phyloP scores from a whole-genome alignment of 129 eudicot species.

The Ambrosia trifida region DNA sequence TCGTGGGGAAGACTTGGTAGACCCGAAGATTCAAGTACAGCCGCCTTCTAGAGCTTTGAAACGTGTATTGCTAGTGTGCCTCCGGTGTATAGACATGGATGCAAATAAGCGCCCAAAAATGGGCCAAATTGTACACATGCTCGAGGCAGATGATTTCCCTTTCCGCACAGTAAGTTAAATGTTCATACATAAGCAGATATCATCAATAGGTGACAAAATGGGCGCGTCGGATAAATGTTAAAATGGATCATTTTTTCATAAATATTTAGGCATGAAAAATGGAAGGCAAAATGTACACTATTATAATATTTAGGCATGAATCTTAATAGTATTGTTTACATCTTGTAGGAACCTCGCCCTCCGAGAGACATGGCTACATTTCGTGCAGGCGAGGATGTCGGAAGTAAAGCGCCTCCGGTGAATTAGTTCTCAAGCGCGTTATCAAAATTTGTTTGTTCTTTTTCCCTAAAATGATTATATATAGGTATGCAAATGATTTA shows the following conservation, averaged over 20 bases:
- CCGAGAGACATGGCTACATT: conserved; percentile 48
- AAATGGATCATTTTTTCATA: too few species aligned
- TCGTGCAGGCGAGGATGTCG: conserved; percentile 26
- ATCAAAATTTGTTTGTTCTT: conserved; percentile 37
- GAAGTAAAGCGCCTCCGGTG: conserved; percentile 25
- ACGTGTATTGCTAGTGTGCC: conserved; percentile 86
- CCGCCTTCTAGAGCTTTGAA: conserved; percentile 85
- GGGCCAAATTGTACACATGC: conserved; percentile 97
- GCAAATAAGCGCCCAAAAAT: conserved; percentile 85
- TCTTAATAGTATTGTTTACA: neutral
- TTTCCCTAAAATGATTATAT: conserved; percentile 10
- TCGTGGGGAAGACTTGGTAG: conserved; percentile 78
- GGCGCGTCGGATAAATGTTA: too few species aligned
- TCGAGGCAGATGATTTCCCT: conserved; percentile 87
- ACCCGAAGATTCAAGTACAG: conserved; percentile 55
- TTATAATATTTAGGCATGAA: too few species aligned
- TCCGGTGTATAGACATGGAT: conserved; percentile 92
- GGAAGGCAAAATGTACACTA: too few species aligned
- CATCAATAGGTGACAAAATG: too few species aligned
- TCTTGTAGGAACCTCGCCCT: conserved; percentile 65
- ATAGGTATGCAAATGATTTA: conserved; percentile 16
- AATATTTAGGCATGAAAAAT: too few species aligned
- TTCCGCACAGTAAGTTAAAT: conserved; percentile 56
- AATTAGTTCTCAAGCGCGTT: conserved; percentile 27
- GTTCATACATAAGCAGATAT: too few species aligned